Evolutionary conservation across 805 yeast species (phyloP).

Genomic region (Wickerhamiella cacticola): DNA sequence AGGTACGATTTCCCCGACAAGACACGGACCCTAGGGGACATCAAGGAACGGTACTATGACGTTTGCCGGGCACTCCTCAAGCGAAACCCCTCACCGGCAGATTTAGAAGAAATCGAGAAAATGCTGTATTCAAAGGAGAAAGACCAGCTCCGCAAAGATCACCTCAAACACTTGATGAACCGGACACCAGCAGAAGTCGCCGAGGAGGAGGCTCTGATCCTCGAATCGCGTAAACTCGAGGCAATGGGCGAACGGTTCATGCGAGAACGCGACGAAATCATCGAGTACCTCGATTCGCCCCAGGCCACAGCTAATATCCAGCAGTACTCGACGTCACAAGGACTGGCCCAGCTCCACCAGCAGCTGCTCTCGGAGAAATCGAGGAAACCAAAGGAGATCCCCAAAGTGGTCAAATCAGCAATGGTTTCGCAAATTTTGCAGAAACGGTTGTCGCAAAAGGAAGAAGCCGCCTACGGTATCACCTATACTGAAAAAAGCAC

Average conservation of each 20-base stretch:
- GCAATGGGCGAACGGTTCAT: conserved; percentile 82
- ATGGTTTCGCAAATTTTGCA: conserved; percentile 28
- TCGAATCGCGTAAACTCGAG: conserved; percentile 87
- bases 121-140: conserved; percentile 58
- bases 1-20: conserved; percentile 35
- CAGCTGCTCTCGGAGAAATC: conserved; percentile 62
- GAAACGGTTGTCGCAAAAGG: conserved; percentile 54
- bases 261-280: conserved; percentile 63
- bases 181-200: conserved; percentile 95
- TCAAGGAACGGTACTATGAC: conserved; percentile 69
- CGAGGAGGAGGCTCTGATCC: conserved; percentile 87
- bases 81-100: conserved; percentile 34
- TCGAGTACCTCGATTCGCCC: conserved; percentile 78
- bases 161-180: conserved; percentile 59
- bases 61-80: conserved; percentile 47
- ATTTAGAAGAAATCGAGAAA: conserved; percentile 46
- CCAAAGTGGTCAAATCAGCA: conserved; percentile 21
- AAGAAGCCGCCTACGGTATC: conserved; percentile 76
- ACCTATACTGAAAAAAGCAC: conserved; percentile 41
- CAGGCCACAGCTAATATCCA: conserved; percentile 53
- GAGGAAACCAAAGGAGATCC: conserved; percentile 20
- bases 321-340: conserved; percentile 74
- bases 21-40: conserved; percentile 54
- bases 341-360: conserved; percentile 74
- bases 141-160: conserved; percentile 70